Base-by-base conservation (phyloP, 108 stramenopile species). In the Licmophora abbreviata region DNA sequence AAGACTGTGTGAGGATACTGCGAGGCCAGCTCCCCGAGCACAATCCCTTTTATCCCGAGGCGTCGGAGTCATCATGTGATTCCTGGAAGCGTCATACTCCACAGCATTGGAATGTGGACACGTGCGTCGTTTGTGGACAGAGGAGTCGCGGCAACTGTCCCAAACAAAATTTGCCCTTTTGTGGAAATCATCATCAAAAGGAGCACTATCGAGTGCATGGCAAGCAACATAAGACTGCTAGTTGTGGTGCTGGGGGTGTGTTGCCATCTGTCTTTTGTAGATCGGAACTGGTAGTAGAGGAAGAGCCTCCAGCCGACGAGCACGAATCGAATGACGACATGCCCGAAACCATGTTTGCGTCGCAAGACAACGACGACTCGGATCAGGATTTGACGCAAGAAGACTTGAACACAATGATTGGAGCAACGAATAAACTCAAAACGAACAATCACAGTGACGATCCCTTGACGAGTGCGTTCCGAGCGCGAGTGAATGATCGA, bases 281-380 rank as follows among this genome's bases (percentile, higher is more conserved):
- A 54, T 70, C 76, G 18, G 85, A 92, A 67, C 46, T 92, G 20
- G 83, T 77, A 12, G 90, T 88, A 29, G 90, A 87, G 56, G 90
- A 92, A 49, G 85, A 92, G 48, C 82, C 83, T 15, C 30, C 61
- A 2, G 25, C 17, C 23, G 15, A 27, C 14, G 56, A 59, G 46
- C 38, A 66, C 55, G 58, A 58, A 18, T 29, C 32, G 14, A 52
- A 65, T 10, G 29, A 35, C 38, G 49, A 51, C 27, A 25, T 51
- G 1, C 35, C 46, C 23, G 25, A 67, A 42, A 28, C 51, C 7
- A 56, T 77, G 4, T 72, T 69, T 21, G 31, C 52, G 38, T 47
- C 59, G 15, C 52, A 55, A 23, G 62, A 58, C 26, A 48, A 55
- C 24, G 69, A 59, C 12, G 80, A 77, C 41, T 44, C 41, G 18